Percentiles rank a stretch among this genome's conserved stretches.
Conservation (phyloP, 257 asterid species). For the Solanum peruvianum region DNA sequence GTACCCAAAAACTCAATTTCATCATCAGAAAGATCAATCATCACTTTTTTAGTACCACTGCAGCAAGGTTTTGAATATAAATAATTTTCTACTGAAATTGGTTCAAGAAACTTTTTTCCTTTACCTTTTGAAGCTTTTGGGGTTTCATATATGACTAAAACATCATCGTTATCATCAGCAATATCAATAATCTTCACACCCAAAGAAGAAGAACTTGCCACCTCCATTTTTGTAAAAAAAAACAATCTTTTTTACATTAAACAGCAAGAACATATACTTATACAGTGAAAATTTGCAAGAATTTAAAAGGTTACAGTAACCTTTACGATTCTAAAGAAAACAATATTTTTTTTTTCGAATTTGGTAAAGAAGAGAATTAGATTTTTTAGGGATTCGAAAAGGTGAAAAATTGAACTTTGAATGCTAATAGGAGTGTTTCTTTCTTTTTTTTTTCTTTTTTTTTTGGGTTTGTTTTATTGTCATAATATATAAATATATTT, state of each 20-base stretch:
- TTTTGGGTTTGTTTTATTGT: too few species aligned
- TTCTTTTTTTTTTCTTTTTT: accelerated
- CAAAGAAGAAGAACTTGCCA: neutral
- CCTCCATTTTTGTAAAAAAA: neutral
- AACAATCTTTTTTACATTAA: neutral
- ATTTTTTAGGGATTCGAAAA: neutral
- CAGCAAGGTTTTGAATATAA: neutral
- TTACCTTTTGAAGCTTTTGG: neutral
- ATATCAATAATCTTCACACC: neutral
- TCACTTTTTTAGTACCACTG: neutral
- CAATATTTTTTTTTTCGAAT: neutral
- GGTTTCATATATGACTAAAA: neutral
- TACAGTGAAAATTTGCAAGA: neutral
- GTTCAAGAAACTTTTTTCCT: neutral
- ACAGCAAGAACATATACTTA: neutral
- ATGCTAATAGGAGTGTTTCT: neutral
- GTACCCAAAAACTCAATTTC: neutral
- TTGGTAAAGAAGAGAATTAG: neutral
- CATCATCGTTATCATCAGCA: neutral
- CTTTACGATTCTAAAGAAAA: neutral
- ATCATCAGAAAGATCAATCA: neutral
- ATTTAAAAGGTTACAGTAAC: neutral
- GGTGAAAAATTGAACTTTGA: neutral
- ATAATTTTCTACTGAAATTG: neutral
- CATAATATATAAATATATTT: too few species aligned